Evolutionary conservation across 2,329 filamentous ascomycete genomes (phyloP).

Genomic region (Trichoderma atroviride): DNA sequence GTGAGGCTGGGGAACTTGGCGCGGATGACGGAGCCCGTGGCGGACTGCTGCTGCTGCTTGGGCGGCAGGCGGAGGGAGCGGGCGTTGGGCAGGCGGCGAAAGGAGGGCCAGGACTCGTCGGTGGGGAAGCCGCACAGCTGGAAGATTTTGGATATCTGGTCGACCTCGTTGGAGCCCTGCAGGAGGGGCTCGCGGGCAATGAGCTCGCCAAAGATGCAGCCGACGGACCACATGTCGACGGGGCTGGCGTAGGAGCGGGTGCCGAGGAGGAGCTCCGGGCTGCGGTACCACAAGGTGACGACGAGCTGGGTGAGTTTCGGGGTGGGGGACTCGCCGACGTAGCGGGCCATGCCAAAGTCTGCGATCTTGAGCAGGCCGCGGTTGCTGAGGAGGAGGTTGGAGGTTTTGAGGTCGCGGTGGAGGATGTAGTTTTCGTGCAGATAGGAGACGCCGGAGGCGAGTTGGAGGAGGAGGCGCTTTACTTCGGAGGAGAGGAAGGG

Average conservation of each 20-base stretch:
- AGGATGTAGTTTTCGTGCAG: constrained; percentile 90
- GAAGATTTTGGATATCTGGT: constrained; percentile 86
- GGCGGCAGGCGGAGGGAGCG: constrained; percentile 71
- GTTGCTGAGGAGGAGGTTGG: constrained; percentile 93
- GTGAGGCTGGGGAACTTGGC: constrained; percentile 83
- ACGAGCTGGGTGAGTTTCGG: constrained; percentile 86
- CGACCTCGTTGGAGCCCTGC: constrained; percentile 89
- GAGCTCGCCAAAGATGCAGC: constrained; percentile 93
- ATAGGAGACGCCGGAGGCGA: constrained; percentile 78
- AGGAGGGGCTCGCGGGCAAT: constrained; percentile 80
- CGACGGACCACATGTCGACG: constrained; percentile 94
- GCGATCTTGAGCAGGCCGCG: constrained; percentile 92
- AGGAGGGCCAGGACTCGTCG: constrained; percentile 80
- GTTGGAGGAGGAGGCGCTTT: constrained; percentile 85
- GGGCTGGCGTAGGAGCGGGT: constrained; percentile 71
- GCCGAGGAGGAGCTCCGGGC: constrained; percentile 87
- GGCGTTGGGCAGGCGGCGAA: constrained; percentile 85
- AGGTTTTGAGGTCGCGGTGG: constrained; percentile 91
- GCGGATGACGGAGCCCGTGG: constrained; percentile 61
- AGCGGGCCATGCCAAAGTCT: constrained; percentile 97
- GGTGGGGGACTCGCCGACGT: constrained; percentile 78
- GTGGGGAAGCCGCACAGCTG: constrained; percentile 84
- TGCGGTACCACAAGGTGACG: constrained; percentile 95
- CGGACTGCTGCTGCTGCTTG: constrained; percentile 43
- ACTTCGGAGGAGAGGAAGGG: constrained; percentile 91